These are phyloP conservation scores for Halteria grandinella DNA, from an alignment of 73 alveolate genomes.

Conservation along the genomic window DNA sequence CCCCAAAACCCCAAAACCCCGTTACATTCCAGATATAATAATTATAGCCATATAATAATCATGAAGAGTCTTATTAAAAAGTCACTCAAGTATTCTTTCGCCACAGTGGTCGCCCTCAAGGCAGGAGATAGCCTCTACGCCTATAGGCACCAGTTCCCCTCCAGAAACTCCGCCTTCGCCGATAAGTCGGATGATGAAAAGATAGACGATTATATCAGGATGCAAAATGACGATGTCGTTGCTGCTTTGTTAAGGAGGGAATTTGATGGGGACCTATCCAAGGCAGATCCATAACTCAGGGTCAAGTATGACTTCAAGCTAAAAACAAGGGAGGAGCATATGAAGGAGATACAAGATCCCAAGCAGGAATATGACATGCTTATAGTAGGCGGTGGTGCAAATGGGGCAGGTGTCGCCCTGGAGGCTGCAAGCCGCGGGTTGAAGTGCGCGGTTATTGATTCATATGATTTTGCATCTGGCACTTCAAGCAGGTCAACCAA, in stretches of 20 bases:
- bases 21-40: no score
- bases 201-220: no score
- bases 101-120: constrained; percentile 14
- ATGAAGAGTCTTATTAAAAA: constrained; percentile 5
- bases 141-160: no score
- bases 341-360: constrained; percentile 19
- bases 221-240: no score
- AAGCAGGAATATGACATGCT: constrained; percentile 39
- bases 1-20: no score
- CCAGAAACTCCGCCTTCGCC: no score
- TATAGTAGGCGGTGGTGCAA: constrained; percentile 67
- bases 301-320: constrained; percentile 33
- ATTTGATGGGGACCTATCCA: constrained; percentile 1
- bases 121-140: constrained; percentile 27
- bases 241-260: neutral
- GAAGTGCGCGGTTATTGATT: constrained; percentile 76
- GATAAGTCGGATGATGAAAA: no score
- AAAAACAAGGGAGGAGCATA: constrained; percentile 45
- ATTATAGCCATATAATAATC: neutral
- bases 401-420: constrained; percentile 91
- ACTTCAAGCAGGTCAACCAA: constrained; percentile 90
- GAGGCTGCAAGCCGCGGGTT: constrained; percentile 91
- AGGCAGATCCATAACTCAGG: neutral
- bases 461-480: constrained; percentile 85
- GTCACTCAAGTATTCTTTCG: constrained; percentile 15